Evolutionary conservation across 2,329 filamentous ascomycete genomes (phyloP).

Genomic region (Verticillium tricorpus): DNA sequence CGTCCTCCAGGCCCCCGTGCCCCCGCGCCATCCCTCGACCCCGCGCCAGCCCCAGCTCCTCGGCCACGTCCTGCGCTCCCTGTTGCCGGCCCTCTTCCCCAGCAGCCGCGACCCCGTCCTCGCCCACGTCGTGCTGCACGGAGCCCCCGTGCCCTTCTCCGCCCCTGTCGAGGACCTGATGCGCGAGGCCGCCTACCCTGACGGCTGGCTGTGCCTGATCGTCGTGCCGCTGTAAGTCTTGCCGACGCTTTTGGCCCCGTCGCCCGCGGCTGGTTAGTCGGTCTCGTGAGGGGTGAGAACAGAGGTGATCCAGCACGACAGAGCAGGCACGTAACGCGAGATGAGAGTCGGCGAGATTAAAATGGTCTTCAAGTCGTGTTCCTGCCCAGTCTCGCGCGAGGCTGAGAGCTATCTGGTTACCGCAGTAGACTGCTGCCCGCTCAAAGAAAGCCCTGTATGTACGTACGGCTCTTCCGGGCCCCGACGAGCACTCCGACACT

Average conservation of each 20-base stretch:
- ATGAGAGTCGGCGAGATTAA: background rate
- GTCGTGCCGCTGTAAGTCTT: constrained; percentile 60
- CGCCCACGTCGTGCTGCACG: constrained; percentile 81
- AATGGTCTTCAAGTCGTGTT: background rate
- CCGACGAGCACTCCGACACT: background rate
- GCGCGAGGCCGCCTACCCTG: constrained; percentile 77
- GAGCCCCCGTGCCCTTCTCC: constrained; percentile 73
- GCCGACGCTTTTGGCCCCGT: too few species aligned
- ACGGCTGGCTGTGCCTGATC: constrained; percentile 86
- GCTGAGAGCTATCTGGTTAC: background rate
- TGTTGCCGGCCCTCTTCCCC: constrained; percentile 81
- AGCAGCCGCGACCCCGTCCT: constrained; percentile 79
- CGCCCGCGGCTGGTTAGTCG: too few species aligned
- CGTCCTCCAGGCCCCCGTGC: constrained; percentile 71
- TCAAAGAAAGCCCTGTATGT: background rate
- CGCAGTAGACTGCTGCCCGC: background rate
- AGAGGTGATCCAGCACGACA: background rate
- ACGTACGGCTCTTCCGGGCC: background rate
- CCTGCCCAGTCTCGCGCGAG: background rate
- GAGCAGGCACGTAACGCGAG: background rate
- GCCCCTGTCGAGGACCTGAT: constrained; percentile 81
- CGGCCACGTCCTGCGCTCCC: constrained; percentile 68
- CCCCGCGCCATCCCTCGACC: constrained; percentile 35
- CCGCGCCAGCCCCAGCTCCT: constrained; percentile 47
- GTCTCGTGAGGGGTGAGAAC: too few species aligned